A percentile compares a stretch with the other conserved stretches of the same genome.
Conservation (phyloP, 148 eudicot species). For the Mesembryanthemum crystallinum region DNA sequence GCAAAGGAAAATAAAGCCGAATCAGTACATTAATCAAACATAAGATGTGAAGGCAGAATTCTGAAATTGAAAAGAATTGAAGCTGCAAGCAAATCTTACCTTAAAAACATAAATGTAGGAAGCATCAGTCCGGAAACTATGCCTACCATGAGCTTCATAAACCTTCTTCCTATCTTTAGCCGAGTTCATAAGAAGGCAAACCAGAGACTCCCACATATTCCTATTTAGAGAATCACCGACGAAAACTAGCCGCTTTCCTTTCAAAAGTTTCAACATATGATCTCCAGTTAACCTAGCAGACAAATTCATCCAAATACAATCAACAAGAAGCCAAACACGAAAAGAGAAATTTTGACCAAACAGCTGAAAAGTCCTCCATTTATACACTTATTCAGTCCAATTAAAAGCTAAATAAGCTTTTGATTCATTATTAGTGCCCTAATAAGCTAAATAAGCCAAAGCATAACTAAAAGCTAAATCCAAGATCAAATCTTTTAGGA, state of each 20-base stretch:
- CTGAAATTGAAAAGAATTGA: neutral
- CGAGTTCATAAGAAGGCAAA: conserved; percentile 72
- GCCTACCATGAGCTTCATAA: conserved; percentile 76
- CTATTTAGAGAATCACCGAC: conserved; percentile 96
- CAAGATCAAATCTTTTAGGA: neutral
- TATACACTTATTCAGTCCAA: too few species aligned
- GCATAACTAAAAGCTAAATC: neutral
- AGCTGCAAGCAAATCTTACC: conserved; percentile 35
- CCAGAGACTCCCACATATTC: conserved; percentile 97
- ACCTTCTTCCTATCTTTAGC: conserved; percentile 65
- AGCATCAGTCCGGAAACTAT: conserved; percentile 65
- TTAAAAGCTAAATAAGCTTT: too few species aligned
- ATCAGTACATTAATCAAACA: neutral
- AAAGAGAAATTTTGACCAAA: neutral
- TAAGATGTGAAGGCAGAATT: neutral
- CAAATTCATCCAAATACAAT: conserved; percentile 10
- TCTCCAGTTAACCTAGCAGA: conserved; percentile 57
- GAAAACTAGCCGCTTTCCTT: conserved; percentile 80
- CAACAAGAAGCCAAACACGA: neutral
- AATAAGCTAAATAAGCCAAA: too few species aligned
- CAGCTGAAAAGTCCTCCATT: neutral
- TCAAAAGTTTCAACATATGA: conserved; percentile 65
- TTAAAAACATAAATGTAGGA: conserved; percentile 78
- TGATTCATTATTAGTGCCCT: too few species aligned
- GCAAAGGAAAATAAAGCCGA: neutral